Percentiles rank a stretch among this genome's conserved stretches.
Evolutionary conservation across 208 protist species (phyloP).

Genomic region (Acanthamoeba castellanii): DNA sequence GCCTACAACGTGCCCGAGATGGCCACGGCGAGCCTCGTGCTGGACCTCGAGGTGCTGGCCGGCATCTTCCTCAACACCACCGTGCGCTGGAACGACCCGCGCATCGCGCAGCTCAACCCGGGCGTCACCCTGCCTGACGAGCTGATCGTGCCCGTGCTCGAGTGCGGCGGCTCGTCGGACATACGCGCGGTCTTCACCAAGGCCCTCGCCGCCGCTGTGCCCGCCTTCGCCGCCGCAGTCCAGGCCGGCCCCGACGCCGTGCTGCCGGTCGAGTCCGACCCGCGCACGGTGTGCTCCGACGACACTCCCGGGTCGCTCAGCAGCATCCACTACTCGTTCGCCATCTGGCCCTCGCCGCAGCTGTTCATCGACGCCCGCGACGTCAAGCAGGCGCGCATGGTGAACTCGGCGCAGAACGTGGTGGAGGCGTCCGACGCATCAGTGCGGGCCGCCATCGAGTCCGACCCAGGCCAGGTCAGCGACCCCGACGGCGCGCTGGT

Average conservation of each 20-base stretch:
- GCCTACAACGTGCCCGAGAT: background rate
- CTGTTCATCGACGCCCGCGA: background rate
- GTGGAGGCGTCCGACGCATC: background rate
- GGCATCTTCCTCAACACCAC: background rate
- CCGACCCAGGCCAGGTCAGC: background rate
- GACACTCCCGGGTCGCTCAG: background rate
- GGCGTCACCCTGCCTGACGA: background rate
- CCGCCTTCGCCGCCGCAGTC: background rate
- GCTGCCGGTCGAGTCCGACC: background rate
- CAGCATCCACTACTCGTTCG: background rate
- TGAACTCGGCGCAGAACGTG: background rate
- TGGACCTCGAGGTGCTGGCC: background rate
- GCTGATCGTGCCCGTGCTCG: background rate
- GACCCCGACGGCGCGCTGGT: background rate
- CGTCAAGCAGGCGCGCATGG: background rate
- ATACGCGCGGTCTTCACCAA: background rate
- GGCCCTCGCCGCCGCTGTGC: background rate
- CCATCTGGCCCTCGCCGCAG: background rate
- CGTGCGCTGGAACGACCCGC: background rate
- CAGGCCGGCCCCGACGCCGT: background rate
- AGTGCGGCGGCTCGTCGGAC: background rate
- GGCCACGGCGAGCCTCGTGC: background rate
- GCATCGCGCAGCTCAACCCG: background rate
- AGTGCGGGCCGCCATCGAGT: background rate
- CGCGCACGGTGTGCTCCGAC: background rate